These are phyloP conservation scores for Paecilomyces sp. DNA, from an alignment of 2,329 filamentous ascomycete genomes.

Conservation along the genomic window DNA sequence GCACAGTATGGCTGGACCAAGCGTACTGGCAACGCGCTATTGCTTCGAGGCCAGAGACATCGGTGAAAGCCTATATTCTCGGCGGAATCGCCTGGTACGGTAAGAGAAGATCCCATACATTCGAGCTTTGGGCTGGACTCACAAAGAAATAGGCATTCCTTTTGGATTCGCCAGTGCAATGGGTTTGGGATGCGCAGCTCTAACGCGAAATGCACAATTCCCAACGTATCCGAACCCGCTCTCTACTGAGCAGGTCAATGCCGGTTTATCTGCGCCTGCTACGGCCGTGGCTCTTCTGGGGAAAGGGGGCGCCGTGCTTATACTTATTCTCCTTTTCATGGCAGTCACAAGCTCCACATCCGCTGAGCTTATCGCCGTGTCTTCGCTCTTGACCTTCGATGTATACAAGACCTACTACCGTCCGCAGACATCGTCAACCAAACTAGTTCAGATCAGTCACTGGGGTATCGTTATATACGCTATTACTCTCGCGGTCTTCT, in stretches of 20 bases:
- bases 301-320: conserved; percentile 25
- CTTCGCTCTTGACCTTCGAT: conserved; percentile 47
- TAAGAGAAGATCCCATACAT: conserved; percentile 1
- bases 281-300: conserved; percentile 29
- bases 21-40: conserved; percentile 42
- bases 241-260: conserved; percentile 19
- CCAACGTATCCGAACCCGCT: conserved; percentile 43
- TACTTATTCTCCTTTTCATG: conserved; percentile 32
- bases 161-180: conserved; percentile 45
- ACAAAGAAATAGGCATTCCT: conserved; percentile 28
- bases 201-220: conserved; percentile 41
- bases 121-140: not conserved
- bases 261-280: conserved; percentile 28
- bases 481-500: conserved; percentile 40
- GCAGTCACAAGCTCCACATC: conserved; percentile 40
- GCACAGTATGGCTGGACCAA: conserved; percentile 32
- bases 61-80: conserved; percentile 35
- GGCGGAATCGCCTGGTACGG: conserved; percentile 31
- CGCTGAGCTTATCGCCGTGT: conserved; percentile 46
- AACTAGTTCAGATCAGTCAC: conserved; percentile 45
- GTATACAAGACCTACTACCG: conserved; percentile 46
- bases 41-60: conserved; percentile 33
- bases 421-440: conserved; percentile 34
- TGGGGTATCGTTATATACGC: conserved; percentile 44
- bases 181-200: conserved; percentile 37